Percentiles rank a stretch among this genome's conserved stretches.
Conservation (phyloP, 257 asterid species). For the Penstemon barbatus region DNA sequence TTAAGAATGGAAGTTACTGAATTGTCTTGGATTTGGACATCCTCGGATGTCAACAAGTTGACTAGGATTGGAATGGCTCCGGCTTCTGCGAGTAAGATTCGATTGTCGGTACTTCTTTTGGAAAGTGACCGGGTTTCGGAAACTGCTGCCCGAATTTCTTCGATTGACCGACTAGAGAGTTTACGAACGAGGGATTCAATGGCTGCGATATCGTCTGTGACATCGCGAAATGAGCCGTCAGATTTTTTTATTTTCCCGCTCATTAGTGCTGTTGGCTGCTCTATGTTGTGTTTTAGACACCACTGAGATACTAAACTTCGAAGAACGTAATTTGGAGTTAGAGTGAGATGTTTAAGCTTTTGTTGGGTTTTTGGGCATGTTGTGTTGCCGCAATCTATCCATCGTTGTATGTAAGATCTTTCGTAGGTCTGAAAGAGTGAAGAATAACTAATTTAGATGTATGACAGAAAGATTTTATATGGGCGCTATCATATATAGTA, state of each 20-base stretch:
- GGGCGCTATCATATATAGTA: no score
- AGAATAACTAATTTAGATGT: constrained; percentile 9
- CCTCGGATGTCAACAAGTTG: constrained; percentile 66
- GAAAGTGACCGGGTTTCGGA: constrained; percentile 79
- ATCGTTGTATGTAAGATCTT: constrained; percentile 86
- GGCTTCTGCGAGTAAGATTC: constrained; percentile 85
- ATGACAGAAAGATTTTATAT: no score
- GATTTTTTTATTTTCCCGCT: constrained; percentile 70
- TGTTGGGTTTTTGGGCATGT: constrained; percentile 98
- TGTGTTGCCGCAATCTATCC: constrained; percentile 91
- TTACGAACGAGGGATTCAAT: constrained; percentile 64
- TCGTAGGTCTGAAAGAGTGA: constrained; percentile 76
- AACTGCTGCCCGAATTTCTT: constrained; percentile 71
- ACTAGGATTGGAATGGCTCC: constrained; percentile 88
- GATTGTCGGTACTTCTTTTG: constrained; percentile 84
- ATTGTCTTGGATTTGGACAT: constrained; percentile 68
- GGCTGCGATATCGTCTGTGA: constrained; percentile 65
- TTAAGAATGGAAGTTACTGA: constrained; percentile 83
- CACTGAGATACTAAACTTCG: constrained; percentile 79
- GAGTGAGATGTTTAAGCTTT: constrained; percentile 72
- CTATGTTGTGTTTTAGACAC: constrained; percentile 65
- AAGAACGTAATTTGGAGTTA: constrained; percentile 82
- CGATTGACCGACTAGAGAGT: constrained; percentile 63
- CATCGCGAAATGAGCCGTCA: constrained; percentile 82
- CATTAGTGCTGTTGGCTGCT: constrained; percentile 54